A percentile compares a stretch with the other conserved stretches of the same genome.
These are phyloP conservation scores for Achaetomiella virescens DNA, from an alignment of 495 filamentous ascomycete genomes.

Conservation along the genomic window DNA sequence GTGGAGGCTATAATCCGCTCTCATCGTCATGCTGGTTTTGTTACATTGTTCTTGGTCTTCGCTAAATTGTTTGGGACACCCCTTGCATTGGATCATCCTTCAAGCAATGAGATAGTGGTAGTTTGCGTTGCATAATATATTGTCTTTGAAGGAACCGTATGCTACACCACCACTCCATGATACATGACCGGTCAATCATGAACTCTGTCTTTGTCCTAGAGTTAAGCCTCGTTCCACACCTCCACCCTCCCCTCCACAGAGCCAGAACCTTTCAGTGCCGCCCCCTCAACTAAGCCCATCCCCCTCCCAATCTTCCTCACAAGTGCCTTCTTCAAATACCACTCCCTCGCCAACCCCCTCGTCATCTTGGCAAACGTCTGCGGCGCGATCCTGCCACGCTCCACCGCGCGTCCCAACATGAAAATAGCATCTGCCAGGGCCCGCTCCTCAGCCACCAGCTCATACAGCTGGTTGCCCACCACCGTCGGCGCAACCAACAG, in stretches of 20 bases:
- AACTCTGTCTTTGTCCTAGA: neutral
- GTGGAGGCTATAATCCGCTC: no score
- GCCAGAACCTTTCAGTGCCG: no score
- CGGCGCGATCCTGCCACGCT: constrained; percentile 71
- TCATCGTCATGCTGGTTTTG: no score
- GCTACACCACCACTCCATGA: neutral
- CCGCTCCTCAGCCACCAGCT: constrained; percentile 76
- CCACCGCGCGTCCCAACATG: constrained; percentile 73
- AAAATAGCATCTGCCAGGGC: constrained; percentile 80
- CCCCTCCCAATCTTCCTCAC: constrained; percentile 81
- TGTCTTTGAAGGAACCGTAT: neutral
- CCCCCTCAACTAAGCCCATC: constrained; percentile 53
- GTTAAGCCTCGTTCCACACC: neutral
- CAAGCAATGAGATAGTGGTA: no score
- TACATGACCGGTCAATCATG: neutral
- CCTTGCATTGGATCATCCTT: no score
- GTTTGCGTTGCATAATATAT: neutral
- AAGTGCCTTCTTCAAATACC: constrained; percentile 82
- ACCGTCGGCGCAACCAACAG: constrained; percentile 90
- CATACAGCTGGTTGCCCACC: constrained; percentile 86
- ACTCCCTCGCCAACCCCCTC: constrained; percentile 75
- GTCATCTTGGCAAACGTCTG: constrained; percentile 80
- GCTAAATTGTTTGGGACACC: no score
- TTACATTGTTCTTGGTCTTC: no score
- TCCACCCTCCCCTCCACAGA: no score